Base-by-base conservation (phyloP, 805 yeast species). In the Sporopachydermia lactativora region DNA sequence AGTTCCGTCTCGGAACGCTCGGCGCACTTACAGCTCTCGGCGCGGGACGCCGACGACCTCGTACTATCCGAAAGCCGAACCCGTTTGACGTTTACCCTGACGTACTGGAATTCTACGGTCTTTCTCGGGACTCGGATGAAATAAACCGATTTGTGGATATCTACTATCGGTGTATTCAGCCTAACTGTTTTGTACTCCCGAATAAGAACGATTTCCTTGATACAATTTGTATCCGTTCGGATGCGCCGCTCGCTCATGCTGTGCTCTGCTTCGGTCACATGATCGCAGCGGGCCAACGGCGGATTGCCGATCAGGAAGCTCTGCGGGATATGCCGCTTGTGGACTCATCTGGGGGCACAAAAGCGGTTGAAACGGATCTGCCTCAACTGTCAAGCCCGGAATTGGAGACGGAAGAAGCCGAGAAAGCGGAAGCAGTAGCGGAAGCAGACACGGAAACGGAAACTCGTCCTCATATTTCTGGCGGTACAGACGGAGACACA, bases 31-130 rank as follows among this genome's bases (percentile, higher is more conserved):
- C n/a, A n/a, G n/a, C n/a, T n/a, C n/a, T n/a, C n/a, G n/a, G n/a
- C n/a, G 8, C 31, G 8, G 31, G 31, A 8, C 13, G n/a, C 8
- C 8, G n/a, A n/a, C 8, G n/a, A n/a, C 8, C 8, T 8, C 8
- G n/a, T 8, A 8, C 13, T 8, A 24, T 24, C n/a, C 31, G n/a
- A n/a, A 24, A 24, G n/a, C 31, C 31, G n/a, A 24, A 24, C 31
- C 31, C 31, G n/a, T 24, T 24, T 24, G 31, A 24, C 31, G 31
- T 24, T 24, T 24, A 24, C n/a, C 31, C 31, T 24, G 31, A 24
- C 31, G n/a, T 24, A 8, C 31, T 24, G 13, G 31, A 24, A n/a
- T 24, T 24, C 31, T 24, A 24, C n/a, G 8, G 31, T n/a, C n/a
- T 24, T 24, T 24, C 31, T 8, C 13, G n/a, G 31, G n/a, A 24